A percentile compares a stretch with the other conserved stretches of the same genome.
Evolutionary conservation across 345 rosid genomes (phyloP).

Genomic region (Raphanus raphanistrum): DNA sequence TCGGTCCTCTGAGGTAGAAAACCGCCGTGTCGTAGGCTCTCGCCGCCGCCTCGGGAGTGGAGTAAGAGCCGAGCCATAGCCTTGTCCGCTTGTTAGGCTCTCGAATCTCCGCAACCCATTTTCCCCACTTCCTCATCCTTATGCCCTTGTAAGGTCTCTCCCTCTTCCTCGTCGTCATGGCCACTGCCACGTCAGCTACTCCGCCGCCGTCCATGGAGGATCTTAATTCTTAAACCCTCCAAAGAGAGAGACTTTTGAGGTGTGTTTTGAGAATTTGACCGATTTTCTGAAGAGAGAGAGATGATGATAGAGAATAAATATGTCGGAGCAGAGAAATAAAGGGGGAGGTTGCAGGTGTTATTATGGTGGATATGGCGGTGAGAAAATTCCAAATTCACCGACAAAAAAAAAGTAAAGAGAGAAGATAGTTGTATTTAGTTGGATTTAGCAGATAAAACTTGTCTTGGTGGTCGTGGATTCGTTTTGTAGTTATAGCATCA

Average conservation of each 20-base stretch:
- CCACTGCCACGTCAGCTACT: conserved; percentile 36
- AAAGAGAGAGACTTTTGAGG: conserved; percentile 10
- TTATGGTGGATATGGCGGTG: conserved; percentile 20
- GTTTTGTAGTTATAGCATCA: conserved; percentile 23
- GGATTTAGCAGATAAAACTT: conserved; percentile 34
- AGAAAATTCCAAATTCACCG: conserved; percentile 75
- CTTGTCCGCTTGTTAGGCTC: conserved; percentile 95
- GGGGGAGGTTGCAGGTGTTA: conserved; percentile 41
- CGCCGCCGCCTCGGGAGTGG: conserved; percentile 92
- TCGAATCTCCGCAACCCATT: conserved; percentile 99
- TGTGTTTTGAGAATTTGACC: not conserved
- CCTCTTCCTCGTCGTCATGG: conserved; percentile 43
- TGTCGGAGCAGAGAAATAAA: conserved; percentile 35
- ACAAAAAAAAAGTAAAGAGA: conserved; percentile 40
- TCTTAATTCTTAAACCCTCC: not conserved
- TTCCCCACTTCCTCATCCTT: conserved; percentile 99
- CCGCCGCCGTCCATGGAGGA: conserved; percentile 46
- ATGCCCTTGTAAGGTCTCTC: conserved; percentile 84
- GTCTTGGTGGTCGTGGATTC: conserved; percentile 21
- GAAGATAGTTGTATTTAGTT: conserved; percentile 31
- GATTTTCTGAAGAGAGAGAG: conserved; percentile 25
- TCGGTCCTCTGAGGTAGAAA: conserved; percentile 81
- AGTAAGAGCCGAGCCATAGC: conserved; percentile 97
- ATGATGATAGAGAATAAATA: conserved; percentile 29
- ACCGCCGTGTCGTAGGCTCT: conserved; percentile 98